These are phyloP conservation scores for Nothophytophthora sp. DNA, from an alignment of 352 stramenopile genomes.

Conservation along the genomic window DNA sequence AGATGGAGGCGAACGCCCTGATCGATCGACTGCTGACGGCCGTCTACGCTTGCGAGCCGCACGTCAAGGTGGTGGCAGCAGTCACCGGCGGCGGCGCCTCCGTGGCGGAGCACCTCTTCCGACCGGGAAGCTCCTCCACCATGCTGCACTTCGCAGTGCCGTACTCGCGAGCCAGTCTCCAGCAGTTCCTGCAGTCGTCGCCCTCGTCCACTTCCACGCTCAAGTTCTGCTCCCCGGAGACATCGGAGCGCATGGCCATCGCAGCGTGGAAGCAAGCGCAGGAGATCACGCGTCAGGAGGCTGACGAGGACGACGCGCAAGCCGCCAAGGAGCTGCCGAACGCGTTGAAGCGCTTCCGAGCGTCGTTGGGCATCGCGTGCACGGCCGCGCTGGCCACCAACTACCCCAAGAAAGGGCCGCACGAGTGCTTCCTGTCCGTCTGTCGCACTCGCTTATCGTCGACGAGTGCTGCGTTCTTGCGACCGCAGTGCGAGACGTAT, in stretches of 20 bases:
- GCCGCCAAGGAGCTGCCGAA: constrained; percentile 3
- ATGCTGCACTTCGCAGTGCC: constrained; percentile 54
- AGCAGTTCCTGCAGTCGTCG: constrained; percentile 23
- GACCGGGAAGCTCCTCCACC: constrained; percentile 45
- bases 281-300: constrained; percentile 22
- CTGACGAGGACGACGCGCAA: not conserved
- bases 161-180: constrained; percentile 42
- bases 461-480: constrained; percentile 2
- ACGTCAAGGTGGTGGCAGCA: constrained; percentile 35
- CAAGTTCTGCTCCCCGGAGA: constrained; percentile 43
- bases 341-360: constrained; percentile 19
- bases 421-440: constrained; percentile 53
- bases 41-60: constrained; percentile 36
- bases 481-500: constrained; percentile 34
- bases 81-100: constrained; percentile 35
- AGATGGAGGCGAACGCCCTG: not conserved
- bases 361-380: constrained; percentile 44
- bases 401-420: constrained; percentile 38
- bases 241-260: constrained; percentile 40
- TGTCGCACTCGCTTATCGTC: constrained; percentile 10
- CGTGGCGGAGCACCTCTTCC: constrained; percentile 36
- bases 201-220: not conserved
- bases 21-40: constrained; percentile 37
- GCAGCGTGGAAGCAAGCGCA: constrained; percentile 35
- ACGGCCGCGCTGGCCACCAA: constrained; percentile 54